Conservation (phyloP, 345 rosid genomes). For the Boechera divaricarpa region DNA sequence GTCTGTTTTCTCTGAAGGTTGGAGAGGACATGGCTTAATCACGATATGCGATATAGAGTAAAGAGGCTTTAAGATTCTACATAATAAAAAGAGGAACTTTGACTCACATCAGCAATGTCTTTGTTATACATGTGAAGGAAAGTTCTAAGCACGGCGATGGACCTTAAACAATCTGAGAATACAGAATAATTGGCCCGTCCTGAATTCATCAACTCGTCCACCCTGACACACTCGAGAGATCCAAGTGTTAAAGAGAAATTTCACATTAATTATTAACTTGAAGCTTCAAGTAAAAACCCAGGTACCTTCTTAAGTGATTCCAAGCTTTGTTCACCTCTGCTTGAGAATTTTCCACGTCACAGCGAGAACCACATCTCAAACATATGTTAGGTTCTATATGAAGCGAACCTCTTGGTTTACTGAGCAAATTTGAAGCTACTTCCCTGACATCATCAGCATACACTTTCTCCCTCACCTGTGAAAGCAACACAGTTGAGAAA, state of each 20-base stretch:
- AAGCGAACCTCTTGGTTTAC: slow-evolving; percentile 37
- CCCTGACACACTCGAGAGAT: slow-evolving; percentile 46
- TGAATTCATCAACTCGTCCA: slow-evolving; percentile 54
- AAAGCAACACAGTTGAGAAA: slow-evolving; percentile 26
- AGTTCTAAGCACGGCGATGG: slow-evolving; percentile 59
- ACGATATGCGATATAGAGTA: slow-evolving; percentile 1
- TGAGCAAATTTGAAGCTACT: slow-evolving; percentile 46
- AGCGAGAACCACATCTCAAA: slow-evolving; percentile 61
- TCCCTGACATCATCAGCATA: slow-evolving; percentile 41
- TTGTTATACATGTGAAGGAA: slow-evolving; percentile 69
- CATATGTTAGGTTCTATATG: slow-evolving; percentile 56
- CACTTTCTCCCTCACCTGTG: slow-evolving; percentile 46
- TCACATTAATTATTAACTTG: slow-evolving; percentile 9
- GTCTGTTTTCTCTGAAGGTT: neutral
- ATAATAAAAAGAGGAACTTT: neutral
- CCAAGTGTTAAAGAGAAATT: slow-evolving; percentile 20
- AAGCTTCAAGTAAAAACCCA: neutral
- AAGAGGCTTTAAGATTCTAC: neutral
- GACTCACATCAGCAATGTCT: slow-evolving; percentile 75
- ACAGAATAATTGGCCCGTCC: slow-evolving; percentile 44
- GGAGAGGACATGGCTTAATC: neutral
- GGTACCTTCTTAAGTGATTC: slow-evolving; percentile 60
- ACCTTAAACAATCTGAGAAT: slow-evolving; percentile 59
- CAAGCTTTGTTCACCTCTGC: slow-evolving; percentile 56
- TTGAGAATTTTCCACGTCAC: slow-evolving; percentile 53